Percentiles rank a stretch among this genome's conserved stretches.
Conservation (phyloP, 1,284 basidiomycete genomes). For the Cutaneotrichosporon cavernicola region DNA sequence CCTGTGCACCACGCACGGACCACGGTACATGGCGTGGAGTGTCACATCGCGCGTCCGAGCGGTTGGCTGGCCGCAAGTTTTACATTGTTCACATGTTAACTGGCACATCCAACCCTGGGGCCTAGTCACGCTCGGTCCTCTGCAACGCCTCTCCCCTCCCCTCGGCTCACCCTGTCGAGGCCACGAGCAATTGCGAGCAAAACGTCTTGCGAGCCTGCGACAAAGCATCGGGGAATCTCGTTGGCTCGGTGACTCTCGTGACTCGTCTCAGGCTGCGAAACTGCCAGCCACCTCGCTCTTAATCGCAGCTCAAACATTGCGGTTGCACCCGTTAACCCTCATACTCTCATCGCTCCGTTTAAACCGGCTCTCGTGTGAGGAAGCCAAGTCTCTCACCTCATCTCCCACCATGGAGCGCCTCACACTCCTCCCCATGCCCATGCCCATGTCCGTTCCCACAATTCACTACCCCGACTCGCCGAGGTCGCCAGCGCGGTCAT, state of each 20-base stretch:
- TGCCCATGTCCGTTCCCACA: background rate
- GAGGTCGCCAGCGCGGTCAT: background rate
- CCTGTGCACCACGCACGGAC: background rate
- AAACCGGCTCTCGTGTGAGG: background rate
- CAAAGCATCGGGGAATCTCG: conserved; percentile 3
- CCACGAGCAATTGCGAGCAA: too few relatives aligned
- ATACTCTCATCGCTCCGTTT: background rate
- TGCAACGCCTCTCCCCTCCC: background rate
- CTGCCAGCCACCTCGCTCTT: conserved; percentile 1
- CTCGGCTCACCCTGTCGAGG: conserved; percentile 4
- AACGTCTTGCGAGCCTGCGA: background rate
- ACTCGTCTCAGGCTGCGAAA: background rate
- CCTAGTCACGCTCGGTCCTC: background rate
- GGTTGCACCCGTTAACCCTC: background rate
- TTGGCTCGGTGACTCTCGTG: background rate
- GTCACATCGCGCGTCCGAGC: background rate
- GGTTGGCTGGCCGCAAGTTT: conserved; percentile 1
- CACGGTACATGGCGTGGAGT: background rate
- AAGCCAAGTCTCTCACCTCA: background rate
- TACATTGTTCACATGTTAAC: conserved; percentile 2
- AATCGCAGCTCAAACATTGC: background rate
- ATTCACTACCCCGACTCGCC: background rate
- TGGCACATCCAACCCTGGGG: background rate
- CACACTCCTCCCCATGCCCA: background rate
- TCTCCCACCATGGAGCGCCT: background rate